Conservation (phyloP, 805 yeast species). For the Candida adriatica region DNA sequence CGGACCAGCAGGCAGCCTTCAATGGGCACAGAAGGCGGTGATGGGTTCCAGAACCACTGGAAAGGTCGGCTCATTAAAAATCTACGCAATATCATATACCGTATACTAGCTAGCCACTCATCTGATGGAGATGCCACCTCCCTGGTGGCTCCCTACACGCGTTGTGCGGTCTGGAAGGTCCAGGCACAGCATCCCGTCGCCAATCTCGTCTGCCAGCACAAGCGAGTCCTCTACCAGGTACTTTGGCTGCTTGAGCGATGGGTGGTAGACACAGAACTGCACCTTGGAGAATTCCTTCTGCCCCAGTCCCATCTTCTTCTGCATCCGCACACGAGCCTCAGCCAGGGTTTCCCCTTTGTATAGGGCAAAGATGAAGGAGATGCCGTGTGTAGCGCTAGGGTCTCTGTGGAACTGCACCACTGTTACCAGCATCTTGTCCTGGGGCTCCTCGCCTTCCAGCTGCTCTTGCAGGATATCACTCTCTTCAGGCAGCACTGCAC, state of each 20-base stretch:
- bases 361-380: slow-evolving; percentile 74
- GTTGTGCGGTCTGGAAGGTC: slow-evolving; percentile 83
- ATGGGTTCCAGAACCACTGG: no score
- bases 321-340: slow-evolving; percentile 61
- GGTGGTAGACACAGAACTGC: slow-evolving; percentile 35
- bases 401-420: slow-evolving; percentile 77
- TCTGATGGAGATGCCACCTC: slow-evolving; percentile 36
- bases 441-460: slow-evolving; percentile 15
- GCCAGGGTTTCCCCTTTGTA: slow-evolving; percentile 58
- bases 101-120: no score
- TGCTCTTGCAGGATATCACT: slow-evolving; percentile 12
- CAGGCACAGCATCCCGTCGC: slow-evolving; percentile 57
- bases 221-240: slow-evolving; percentile 41
- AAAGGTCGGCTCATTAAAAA: no score
- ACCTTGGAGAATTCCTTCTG: slow-evolving; percentile 76
- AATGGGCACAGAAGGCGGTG: background rate
- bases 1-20: background rate
- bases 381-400: slow-evolving; percentile 62
- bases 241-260: slow-evolving; percentile 28
- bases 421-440: slow-evolving; percentile 41
- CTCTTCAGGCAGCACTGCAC: slow-evolving; percentile 38
- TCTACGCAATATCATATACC: no score
- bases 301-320: slow-evolving; percentile 65
- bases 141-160: slow-evolving; percentile 40
- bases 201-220: slow-evolving; percentile 48